These are phyloP conservation scores for Adansonia digitata DNA, from an alignment of 345 rosid genomes.

Conservation along the genomic window DNA sequence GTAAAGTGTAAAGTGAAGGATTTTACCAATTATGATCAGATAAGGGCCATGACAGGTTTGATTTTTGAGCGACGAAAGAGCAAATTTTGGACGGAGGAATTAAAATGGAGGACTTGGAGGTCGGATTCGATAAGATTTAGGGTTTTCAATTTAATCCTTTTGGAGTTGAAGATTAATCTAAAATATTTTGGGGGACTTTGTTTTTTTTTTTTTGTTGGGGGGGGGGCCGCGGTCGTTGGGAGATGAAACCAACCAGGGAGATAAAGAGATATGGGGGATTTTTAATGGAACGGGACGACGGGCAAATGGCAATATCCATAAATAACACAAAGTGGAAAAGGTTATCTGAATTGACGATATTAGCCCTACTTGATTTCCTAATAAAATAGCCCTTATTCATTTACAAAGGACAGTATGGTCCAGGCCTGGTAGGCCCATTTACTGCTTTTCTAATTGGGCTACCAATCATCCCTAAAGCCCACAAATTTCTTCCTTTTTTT, in stretches of 20 bases:
- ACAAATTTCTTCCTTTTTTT: no score
- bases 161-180: neutral
- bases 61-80: neutral
- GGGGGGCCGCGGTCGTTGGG: neutral
- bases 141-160: neutral
- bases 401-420: no score
- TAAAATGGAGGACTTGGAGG: neutral
- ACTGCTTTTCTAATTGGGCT: neutral
- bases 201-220: no score
- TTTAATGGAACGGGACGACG: neutral
- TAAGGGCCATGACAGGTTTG: slow-evolving; percentile 2
- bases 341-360: neutral
- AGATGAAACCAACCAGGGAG: slow-evolving; percentile 11
- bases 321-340: neutral
- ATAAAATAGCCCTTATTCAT: neutral
- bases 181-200: neutral
- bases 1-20: neutral
- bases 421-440: neutral
- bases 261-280: neutral
- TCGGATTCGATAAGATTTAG: slow-evolving; percentile 6
- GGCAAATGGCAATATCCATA: slow-evolving; percentile 8
- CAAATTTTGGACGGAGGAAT: no score
- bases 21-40: slow-evolving; percentile 7
- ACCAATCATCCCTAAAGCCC: neutral
- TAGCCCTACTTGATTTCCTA: no score